Percentiles rank a stretch among this genome's conserved stretches.
phyloP scores from a whole-genome alignment of 1,284 basidiomycete species.

The Athelia psychrophila region DNA sequence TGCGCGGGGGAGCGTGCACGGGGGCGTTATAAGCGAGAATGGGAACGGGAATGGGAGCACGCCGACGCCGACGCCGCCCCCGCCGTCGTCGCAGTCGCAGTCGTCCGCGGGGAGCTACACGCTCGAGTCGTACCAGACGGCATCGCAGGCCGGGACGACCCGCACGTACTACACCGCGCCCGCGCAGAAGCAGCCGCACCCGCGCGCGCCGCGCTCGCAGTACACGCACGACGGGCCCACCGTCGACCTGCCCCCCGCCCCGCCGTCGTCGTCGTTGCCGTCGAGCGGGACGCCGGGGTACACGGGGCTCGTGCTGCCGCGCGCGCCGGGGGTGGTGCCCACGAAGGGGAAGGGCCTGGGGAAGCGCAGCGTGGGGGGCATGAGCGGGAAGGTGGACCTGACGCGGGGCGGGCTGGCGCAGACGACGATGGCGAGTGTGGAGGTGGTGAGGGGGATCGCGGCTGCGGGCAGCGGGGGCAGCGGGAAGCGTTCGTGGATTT shows the following conservation, averaged over 20 bases:
- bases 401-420: constrained; percentile 75
- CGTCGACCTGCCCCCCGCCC: background rate
- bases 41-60: too few species aligned
- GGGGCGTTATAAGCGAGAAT: too few species aligned
- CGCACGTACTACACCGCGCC: too few species aligned
- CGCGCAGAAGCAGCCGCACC: background rate
- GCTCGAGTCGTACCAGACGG: too few species aligned
- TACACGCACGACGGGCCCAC: background rate
- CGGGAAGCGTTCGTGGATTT: constrained; percentile 6
- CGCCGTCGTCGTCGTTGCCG: constrained; percentile 27
- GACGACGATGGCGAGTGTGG: constrained; percentile 83
- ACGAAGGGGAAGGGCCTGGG: constrained; percentile 18
- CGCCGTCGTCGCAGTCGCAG: too few species aligned
- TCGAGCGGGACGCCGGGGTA: constrained; percentile 60
- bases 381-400: constrained; percentile 59
- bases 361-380: constrained; percentile 16
- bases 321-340: constrained; percentile 47
- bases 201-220: background rate
- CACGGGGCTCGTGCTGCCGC: constrained; percentile 71
- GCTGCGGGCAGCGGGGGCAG: constrained; percentile 6
- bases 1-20: too few species aligned
- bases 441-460: constrained; percentile 68
- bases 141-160: too few species aligned
- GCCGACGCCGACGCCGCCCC: too few species aligned
- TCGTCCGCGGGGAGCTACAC: too few species aligned